A percentile compares a stretch with the other conserved stretches of the same genome.
These are phyloP conservation scores for Clarireedia sp. DNA, from an alignment of 2,329 filamentous ascomycete species.

Conservation along the genomic window DNA sequence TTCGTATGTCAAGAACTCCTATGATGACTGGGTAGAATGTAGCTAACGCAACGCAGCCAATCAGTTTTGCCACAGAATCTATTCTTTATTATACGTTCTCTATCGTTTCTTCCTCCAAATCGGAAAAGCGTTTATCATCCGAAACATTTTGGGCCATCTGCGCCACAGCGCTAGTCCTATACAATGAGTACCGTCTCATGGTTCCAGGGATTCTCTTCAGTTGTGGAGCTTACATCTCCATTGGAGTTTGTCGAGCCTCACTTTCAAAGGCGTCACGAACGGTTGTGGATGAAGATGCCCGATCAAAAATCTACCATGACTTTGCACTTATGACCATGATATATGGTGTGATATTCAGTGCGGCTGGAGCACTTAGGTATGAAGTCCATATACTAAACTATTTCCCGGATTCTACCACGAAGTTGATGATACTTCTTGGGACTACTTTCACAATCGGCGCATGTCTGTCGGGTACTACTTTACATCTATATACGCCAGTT, in stretches of 20 bases:
- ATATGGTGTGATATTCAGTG: constrained; percentile 17
- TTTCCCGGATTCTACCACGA: background rate
- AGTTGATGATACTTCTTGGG: background rate
- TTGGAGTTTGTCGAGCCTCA: constrained; percentile 18
- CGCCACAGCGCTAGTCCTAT: constrained; percentile 15
- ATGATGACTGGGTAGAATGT: too few relatives aligned
- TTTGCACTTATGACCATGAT: constrained; percentile 21
- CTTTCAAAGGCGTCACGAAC: constrained; percentile 8
- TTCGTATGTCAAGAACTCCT: constrained; percentile 17
- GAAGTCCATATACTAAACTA: background rate
- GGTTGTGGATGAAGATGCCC: background rate
- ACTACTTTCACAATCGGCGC: constrained; percentile 12
- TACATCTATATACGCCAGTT: constrained; percentile 19
- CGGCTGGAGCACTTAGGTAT: constrained; percentile 1
- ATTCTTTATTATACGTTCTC: constrained; percentile 11
- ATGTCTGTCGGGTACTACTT: constrained; percentile 15
- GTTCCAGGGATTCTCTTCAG: constrained; percentile 22
- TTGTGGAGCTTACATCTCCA: constrained; percentile 13
- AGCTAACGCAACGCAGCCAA: constrained; percentile 15
- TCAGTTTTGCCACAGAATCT: constrained; percentile 18
- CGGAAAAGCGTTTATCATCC: constrained; percentile 3
- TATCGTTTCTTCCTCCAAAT: background rate
- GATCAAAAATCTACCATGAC: constrained; percentile 6
- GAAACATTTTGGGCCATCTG: constrained; percentile 12
- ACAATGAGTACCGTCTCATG: constrained; percentile 25